These are phyloP conservation scores for Triadica sebifera DNA, from an alignment of 345 rosid genomes.

Conservation along the genomic window DNA sequence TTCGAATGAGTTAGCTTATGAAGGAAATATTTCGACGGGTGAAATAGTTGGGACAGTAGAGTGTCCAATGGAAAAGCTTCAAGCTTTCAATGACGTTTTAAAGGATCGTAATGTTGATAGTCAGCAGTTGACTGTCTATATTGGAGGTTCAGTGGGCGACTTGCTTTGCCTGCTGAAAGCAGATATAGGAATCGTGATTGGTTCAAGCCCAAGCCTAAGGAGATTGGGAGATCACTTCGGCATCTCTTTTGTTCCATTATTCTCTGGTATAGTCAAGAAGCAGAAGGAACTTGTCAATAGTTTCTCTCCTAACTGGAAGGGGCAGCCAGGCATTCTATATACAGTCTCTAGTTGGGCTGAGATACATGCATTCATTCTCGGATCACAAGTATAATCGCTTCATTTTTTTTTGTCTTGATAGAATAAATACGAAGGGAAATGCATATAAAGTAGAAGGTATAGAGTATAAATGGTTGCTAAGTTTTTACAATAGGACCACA, in stretches of 20 bases:
- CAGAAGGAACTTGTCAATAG: slow-evolving; percentile 18
- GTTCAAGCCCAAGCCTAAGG: slow-evolving; percentile 13
- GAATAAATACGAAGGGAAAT: slow-evolving; percentile 12
- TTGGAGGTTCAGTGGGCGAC: slow-evolving; percentile 21
- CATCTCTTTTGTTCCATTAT: slow-evolving; percentile 12
- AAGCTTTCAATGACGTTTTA: background rate
- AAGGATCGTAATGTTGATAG: background rate
- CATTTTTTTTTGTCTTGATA: background rate
- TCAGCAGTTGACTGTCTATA: slow-evolving; percentile 11
- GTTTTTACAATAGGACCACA: slow-evolving; percentile 20
- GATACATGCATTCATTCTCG: slow-evolving; percentile 20
- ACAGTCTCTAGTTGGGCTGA: slow-evolving; percentile 24
- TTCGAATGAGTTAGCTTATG: slow-evolving; percentile 20
- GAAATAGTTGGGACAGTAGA: slow-evolving; percentile 13
- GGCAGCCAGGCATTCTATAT: slow-evolving; percentile 7
- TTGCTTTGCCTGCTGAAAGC: slow-evolving; percentile 20
- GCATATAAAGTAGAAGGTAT: slow-evolving; percentile 5
- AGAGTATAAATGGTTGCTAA: slow-evolving; percentile 27
- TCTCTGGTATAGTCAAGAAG: slow-evolving; percentile 13
- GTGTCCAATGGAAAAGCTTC: slow-evolving; percentile 12
- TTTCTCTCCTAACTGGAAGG: slow-evolving; percentile 8
- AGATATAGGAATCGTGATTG: slow-evolving; percentile 26
- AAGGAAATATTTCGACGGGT: slow-evolving; percentile 14
- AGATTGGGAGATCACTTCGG: slow-evolving; percentile 18
- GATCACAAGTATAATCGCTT: background rate